Percentiles rank a stretch among this genome's conserved stretches.
These are phyloP conservation scores for Bisporella sp. DNA, from an alignment of 2,329 filamentous ascomycete genomes.

Conservation along the genomic window DNA sequence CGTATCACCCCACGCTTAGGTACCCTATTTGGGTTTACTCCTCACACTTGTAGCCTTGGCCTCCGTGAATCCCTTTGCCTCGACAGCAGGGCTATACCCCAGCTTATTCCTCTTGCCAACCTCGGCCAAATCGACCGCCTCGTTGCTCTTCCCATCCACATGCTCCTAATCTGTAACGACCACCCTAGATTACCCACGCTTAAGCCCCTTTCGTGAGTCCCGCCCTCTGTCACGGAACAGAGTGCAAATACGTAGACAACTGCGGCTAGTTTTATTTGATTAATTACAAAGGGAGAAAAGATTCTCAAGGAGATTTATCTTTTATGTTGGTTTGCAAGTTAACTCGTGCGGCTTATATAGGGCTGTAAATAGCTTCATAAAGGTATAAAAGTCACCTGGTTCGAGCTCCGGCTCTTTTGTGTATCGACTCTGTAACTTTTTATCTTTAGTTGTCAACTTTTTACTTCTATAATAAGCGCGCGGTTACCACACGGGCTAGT, in stretches of 20 bases:
- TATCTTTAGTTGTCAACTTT: no score
- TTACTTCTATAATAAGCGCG: no score
- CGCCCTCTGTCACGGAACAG: not conserved
- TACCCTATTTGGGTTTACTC: constrained; percentile 56
- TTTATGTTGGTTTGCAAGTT: not conserved
- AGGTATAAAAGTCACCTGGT: not conserved
- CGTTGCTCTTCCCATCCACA: constrained; percentile 66
- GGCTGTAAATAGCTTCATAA: not conserved
- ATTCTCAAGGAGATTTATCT: not conserved
- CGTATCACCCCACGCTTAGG: constrained; percentile 74
- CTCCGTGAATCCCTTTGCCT: constrained; percentile 81
- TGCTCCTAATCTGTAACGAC: constrained; percentile 87
- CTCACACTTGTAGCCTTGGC: constrained; percentile 66
- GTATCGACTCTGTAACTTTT: no score
- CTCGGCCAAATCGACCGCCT: constrained; percentile 53
- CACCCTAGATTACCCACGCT: no score
- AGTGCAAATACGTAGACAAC: not conserved
- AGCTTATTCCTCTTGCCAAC: constrained; percentile 62
- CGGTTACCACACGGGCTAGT: no score
- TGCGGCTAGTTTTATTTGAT: not conserved
- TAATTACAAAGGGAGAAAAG: not conserved
- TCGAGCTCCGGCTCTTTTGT: not conserved
- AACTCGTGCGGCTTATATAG: not conserved
- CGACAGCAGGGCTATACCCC: constrained; percentile 87
- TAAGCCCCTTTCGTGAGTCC: no score